Evolutionary conservation across 192 early-diverging fungal species (phyloP).

Genomic region (Rhizoclosmatium globosum): DNA sequence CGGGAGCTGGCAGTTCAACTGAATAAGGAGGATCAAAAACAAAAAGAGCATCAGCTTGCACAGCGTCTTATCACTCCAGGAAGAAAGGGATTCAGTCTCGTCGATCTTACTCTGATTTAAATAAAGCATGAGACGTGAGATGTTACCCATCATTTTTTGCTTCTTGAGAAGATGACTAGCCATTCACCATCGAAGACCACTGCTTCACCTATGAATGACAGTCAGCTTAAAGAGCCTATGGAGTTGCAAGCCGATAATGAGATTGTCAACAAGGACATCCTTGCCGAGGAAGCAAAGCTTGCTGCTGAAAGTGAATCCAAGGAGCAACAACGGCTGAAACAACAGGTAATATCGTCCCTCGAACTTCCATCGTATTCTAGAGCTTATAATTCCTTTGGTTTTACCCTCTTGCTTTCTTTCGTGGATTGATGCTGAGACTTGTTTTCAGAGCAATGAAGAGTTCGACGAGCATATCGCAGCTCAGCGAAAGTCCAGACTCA

Average conservation of each 20-base stretch:
- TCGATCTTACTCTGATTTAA: constrained; percentile 61
- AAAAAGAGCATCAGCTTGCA: constrained; percentile 24
- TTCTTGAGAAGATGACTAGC: too few relatives aligned
- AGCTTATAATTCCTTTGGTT: too few relatives aligned
- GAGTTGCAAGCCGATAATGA: constrained; percentile 34
- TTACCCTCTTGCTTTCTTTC: neutral
- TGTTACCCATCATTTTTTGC: too few relatives aligned
- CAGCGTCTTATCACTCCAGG: constrained; percentile 36
- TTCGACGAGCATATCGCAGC: constrained; percentile 47
- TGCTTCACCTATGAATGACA: too few relatives aligned
- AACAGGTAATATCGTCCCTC: constrained; percentile 16
- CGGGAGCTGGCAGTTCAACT: constrained; percentile 48
- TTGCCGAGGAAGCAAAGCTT: constrained; percentile 46
- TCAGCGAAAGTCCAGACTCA: constrained; percentile 75
- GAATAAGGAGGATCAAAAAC: constrained; percentile 37
- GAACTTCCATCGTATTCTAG: too few relatives aligned
- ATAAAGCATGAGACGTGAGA: too few relatives aligned
- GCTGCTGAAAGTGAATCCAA: constrained; percentile 48
- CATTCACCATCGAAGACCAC: too few relatives aligned
- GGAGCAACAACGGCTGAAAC: constrained; percentile 54
- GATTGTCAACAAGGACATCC: constrained; percentile 2
- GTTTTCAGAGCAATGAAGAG: constrained; percentile 36
- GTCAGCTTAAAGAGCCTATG: constrained; percentile 49
- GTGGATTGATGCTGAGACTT: neutral
- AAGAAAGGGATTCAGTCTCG: constrained; percentile 45